These are phyloP conservation scores for Termitomyces sp. DNA, from an alignment of 768 basidiomycete species.

Conservation along the genomic window DNA sequence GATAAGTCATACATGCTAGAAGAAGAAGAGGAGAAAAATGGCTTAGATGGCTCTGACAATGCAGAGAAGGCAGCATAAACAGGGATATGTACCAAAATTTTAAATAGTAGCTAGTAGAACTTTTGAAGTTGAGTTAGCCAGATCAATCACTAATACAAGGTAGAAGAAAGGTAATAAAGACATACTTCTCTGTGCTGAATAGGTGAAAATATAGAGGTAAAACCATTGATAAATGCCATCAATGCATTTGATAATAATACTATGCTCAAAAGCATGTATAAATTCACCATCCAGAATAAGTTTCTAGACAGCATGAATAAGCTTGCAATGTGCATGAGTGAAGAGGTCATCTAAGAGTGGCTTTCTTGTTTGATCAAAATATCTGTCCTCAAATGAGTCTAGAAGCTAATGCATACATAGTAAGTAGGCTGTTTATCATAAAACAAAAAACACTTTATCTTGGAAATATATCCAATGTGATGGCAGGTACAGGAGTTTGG, in stretches of 20 bases:
- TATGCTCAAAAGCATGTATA: constrained; percentile 22
- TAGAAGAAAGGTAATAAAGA: too few relatives aligned
- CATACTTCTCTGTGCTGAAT: constrained; percentile 34
- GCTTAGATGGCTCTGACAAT: too few relatives aligned
- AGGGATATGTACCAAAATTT: constrained; percentile 20
- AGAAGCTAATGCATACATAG: constrained; percentile 20
- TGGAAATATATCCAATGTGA: constrained; percentile 38
- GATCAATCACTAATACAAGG: neutral
- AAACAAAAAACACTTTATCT: constrained; percentile 15
- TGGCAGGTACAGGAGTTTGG: constrained; percentile 23
- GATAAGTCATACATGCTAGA: too few relatives aligned
- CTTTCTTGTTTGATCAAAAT: constrained; percentile 6
- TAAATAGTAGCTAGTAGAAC: constrained; percentile 22
- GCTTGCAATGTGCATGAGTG: constrained; percentile 29
- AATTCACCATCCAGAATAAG: constrained; percentile 22
- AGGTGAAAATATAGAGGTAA: constrained; percentile 28
- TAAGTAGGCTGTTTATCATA: neutral
- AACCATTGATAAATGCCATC: constrained; percentile 28
- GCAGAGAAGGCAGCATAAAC: constrained; percentile 21
- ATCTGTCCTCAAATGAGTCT: constrained; percentile 19
- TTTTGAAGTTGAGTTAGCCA: constrained; percentile 8
- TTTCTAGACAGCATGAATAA: constrained; percentile 30
- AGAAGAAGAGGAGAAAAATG: too few relatives aligned
- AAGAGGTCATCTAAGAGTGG: constrained; percentile 14
- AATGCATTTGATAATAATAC: constrained; percentile 26